Evolutionary conservation across 768 basidiomycete species (phyloP), one percentile per base, ranked within the genome.

Genomic region (Kwoniella sp.): DNA sequence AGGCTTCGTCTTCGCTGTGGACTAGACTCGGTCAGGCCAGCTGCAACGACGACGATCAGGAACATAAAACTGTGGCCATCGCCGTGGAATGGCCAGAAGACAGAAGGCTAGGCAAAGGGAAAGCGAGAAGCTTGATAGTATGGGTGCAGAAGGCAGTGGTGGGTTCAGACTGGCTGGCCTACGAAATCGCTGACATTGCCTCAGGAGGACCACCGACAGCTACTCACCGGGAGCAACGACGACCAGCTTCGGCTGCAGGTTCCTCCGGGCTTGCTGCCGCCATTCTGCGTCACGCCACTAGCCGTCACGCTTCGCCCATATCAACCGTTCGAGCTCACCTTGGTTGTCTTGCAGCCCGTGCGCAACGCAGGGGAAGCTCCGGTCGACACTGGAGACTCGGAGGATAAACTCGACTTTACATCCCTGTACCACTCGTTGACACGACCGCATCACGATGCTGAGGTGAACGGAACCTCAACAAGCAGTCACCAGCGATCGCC

Each of bases 341-440:
- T 62, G 0, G 56, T 42, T 1, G 50, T 69, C 26, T 46, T 69
- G 0, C 67, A 69, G 36, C 57, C 59, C 20, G 46, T 66, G 2
- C n/a, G n/a, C n/a, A n/a, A n/a, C n/a, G n/a, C n/a, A n/a, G n/a
- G n/a, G n/a, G n/a, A n/a, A n/a, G n/a, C n/a, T n/a, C n/a, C n/a
- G n/a, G n/a, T n/a, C n/a, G n/a, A n/a, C n/a, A n/a, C n/a, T n/a
- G 31, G 41, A 3, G 36, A 53, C 6, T 25, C 20, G 14, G 15
- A 19, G 23, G 6, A 28, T n/a, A 22, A 31, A 38, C n/a, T 56
- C 8, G 55, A 61, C 25, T 19, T 61, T 5, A 14, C 40, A 7
- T 19, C 37, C 7, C 33, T 56, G 14, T 54, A 60, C 43, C 17
- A 23, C 5, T 19, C 22, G 8, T 15, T 15, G 6, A 15, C 34